A percentile compares a stretch with the other conserved stretches of the same genome.
Conservation (phyloP, 2,329 filamentous ascomycete genomes). For the Fonsecaea monophora region DNA sequence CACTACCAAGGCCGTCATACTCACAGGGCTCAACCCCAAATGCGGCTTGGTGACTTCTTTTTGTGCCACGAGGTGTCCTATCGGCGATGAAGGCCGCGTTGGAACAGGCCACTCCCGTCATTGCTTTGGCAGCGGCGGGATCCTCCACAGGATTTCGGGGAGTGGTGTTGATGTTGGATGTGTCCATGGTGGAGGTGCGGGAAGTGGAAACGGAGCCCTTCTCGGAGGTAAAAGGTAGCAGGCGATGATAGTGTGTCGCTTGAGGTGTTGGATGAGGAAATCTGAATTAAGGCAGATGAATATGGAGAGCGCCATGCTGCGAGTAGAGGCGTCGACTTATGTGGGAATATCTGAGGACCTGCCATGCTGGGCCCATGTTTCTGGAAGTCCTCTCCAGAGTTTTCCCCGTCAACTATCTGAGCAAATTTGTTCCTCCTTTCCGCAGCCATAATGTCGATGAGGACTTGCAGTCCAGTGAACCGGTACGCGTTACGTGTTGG, state of each 20-base stretch:
- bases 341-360: background rate
- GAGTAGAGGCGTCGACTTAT: background rate
- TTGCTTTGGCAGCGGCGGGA: background rate
- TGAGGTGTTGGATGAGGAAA: background rate
- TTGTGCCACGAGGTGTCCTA: background rate
- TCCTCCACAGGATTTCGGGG: background rate
- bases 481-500: background rate
- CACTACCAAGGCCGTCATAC: background rate
- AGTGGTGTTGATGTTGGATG: background rate
- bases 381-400: background rate
- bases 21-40: background rate
- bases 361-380: background rate
- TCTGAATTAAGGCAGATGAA: background rate
- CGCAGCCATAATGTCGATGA: too few relatives aligned
- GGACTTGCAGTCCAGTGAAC: background rate
- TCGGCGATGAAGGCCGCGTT: background rate
- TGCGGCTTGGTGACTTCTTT: slow-evolving; percentile 4
- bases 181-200: background rate
- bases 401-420: too few relatives aligned
- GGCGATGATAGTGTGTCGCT: background rate
- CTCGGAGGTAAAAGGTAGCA: background rate
- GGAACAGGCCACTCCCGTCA: background rate
- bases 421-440: too few relatives aligned
- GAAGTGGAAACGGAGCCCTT: background rate
- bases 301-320: background rate